Conservation (phyloP, 2,329 filamentous ascomycete genomes). For the Eurotiales sp. region DNA sequence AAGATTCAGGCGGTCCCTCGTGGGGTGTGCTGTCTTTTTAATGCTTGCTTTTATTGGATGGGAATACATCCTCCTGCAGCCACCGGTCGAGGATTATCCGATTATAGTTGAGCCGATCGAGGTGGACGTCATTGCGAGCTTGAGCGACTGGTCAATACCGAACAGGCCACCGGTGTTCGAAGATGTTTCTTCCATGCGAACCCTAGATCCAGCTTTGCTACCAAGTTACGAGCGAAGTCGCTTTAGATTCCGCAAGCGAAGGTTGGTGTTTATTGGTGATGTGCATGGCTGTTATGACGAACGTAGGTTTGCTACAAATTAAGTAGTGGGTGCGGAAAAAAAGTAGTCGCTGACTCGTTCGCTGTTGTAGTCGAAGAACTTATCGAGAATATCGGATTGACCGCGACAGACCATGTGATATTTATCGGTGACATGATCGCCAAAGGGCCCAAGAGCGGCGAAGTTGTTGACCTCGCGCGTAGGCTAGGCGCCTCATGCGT, state of each 20-base stretch:
- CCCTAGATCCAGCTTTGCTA: slow-evolving; percentile 46
- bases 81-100: slow-evolving; percentile 28
- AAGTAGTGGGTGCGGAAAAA: background rate
- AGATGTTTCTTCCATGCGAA: slow-evolving; percentile 48
- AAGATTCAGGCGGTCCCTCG: slow-evolving; percentile 38
- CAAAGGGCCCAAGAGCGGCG: slow-evolving; percentile 79
- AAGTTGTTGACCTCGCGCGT: slow-evolving; percentile 72
- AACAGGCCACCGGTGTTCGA: slow-evolving; percentile 48
- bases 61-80: slow-evolving; percentile 26
- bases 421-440: slow-evolving; percentile 74
- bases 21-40: slow-evolving; percentile 32
- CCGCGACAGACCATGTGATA: slow-evolving; percentile 66
- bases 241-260: slow-evolving; percentile 37
- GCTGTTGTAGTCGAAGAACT: slow-evolving; percentile 48
- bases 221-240: slow-evolving; percentile 29
- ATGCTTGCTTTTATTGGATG: slow-evolving; percentile 31
- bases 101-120: slow-evolving; percentile 29
- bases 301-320: slow-evolving; percentile 47
- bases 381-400: slow-evolving; percentile 63
- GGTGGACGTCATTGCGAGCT: slow-evolving; percentile 21
- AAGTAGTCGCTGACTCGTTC: slow-evolving; percentile 4
- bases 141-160: slow-evolving; percentile 40
- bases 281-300: slow-evolving; percentile 81
- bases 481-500: slow-evolving; percentile 72
- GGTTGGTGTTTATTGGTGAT: slow-evolving; percentile 77